phyloP scores from a whole-genome alignment of 495 filamentous ascomycete genomes.

The Xylaria longipes region DNA sequence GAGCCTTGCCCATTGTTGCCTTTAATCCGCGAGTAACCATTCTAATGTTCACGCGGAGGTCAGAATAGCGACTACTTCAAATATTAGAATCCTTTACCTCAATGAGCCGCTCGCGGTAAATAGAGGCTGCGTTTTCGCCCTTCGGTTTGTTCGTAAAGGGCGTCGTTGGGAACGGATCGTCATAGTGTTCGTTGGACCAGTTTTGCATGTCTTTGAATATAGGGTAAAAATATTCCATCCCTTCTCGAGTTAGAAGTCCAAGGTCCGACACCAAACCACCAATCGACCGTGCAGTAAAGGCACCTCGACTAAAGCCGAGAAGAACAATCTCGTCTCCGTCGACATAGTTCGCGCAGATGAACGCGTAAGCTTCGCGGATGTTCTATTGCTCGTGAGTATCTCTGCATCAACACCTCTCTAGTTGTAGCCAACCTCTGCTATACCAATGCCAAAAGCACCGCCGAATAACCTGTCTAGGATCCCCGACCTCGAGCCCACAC shows the following conservation, averaged over 20 bases:
- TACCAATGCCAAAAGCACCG: constrained; percentile 57
- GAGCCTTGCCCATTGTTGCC: constrained; percentile 37
- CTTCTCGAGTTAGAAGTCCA: constrained; percentile 68
- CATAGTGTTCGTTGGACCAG: constrained; percentile 57
- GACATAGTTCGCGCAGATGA: constrained; percentile 69
- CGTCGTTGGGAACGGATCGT: constrained; percentile 60
- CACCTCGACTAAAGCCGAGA: constrained; percentile 74
- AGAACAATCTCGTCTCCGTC: constrained; percentile 74
- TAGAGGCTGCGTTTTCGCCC: constrained; percentile 41
- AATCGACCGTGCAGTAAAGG: constrained; percentile 73
- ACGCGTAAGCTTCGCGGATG: constrained; percentile 70
- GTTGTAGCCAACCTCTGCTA: constrained; percentile 47
- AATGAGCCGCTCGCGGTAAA: constrained; percentile 44
- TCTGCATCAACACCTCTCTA: constrained; percentile 10
- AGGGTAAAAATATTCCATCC: constrained; percentile 67
- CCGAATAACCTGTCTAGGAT: constrained; percentile 53
- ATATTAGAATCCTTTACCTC: constrained; percentile 32
- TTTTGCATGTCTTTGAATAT: constrained; percentile 70
- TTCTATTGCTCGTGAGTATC: constrained; percentile 48
- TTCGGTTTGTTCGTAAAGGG: constrained; percentile 66
- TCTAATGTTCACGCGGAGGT: constrained; percentile 33
- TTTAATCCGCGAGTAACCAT: constrained; percentile 44
- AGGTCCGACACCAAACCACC: constrained; percentile 66
- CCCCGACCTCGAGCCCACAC: constrained; percentile 55
- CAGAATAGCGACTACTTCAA: constrained; percentile 39